Base-by-base conservation (phyloP, 2,329 filamentous ascomycete genomes). In the Rhinocladiella mackenziei region DNA sequence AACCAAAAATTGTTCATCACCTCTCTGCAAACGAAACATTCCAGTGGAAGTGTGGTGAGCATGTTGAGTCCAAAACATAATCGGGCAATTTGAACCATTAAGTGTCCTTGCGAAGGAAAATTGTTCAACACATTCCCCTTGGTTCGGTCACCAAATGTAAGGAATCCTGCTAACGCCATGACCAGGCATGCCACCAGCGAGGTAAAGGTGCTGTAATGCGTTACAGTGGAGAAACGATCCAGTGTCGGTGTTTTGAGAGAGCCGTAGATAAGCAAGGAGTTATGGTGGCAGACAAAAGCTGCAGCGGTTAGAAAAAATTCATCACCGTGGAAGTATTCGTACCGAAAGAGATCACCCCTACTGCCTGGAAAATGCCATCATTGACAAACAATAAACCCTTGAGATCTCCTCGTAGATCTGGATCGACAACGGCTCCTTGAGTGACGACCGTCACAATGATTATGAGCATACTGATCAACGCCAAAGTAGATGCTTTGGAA, bases 261-360 rank as follows among this genome's bases (percentile, higher is more conserved):
- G 55, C 91, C 91, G 68, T 98, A 98, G 62, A 98, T 98, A 43
- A 98, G 76, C 48, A 98, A 83, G 39, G 88, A 94, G 70, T 98
- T 98, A 71, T 98, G 92, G 63, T 98, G 81, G 62, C 81, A 84
- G 48, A 84, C 81, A 57, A 84, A 84, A 22, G 81, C 78, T 77
- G 51, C 17, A 22, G 5, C 20, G 13, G 35, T 42, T 22, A 44
- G 9, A 22, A 35, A 8, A 32, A n/a, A 18, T n/a, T 28, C 15
- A 14, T 20, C 23, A 38, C n/a, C n/a, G 17, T 30, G 33, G 14
- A 30, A 44, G 17, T 35, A 14, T 14, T 34, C 77, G 34, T 73
- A 92, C 86, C 89, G 65, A 98, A 98, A 3, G 92, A 97, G 57
- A 98, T 98, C 13, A 98, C 91, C 22, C 92, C 92, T 58, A 98